Base-by-base conservation (phyloP, 2,329 filamentous ascomycete genomes). In the Fusarium nematophilum region DNA sequence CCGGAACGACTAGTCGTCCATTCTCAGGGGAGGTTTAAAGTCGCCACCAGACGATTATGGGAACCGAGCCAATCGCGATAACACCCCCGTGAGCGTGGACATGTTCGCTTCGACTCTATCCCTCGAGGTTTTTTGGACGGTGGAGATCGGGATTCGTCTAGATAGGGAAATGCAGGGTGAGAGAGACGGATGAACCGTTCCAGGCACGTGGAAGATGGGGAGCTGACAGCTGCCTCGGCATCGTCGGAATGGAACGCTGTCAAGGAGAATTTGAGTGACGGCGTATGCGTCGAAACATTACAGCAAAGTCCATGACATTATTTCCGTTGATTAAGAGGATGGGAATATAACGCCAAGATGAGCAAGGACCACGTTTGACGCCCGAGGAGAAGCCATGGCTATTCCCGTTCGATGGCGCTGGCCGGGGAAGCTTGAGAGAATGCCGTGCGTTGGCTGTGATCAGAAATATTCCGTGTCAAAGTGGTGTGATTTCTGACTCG, bases 171-270 rank as follows among this genome's bases (percentile, higher is more conserved):
- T 44, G 42, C 27, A 44, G 27, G 29, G 17, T 13, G 30, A 14
- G 30, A 6, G 30, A 33, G n/a, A 34, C 15, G 14, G 2, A 46
- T 47, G 44, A 47, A 47, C 44, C 14, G 37, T 13, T 47, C 23
- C 15, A 27, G 13, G n/a, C 44, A 47, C 31, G 31, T 47, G 42
- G 44, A 27, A 29, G n/a, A 36, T 47, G 30, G 18, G 14, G 15
- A 31, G 5, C 13, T 47, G 31, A 21, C 44, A 47, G 44, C 21
- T 47, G 14, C 44, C 44, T 37, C 15, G 44, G 44, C 23, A 47
- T 36, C 8, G 44, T 26, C 44, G 44, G 44, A 31, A 47, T 47
- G 44, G 29, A 29, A 47, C 44, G 27, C 21, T 29, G 27, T 13
- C 44, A 47, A 21, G 42, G 17, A 17, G 14, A 17, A 9, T n/a